phyloP scores from a whole-genome alignment of 768 basidiomycete genomes.

The Tulasnella sp. region DNA sequence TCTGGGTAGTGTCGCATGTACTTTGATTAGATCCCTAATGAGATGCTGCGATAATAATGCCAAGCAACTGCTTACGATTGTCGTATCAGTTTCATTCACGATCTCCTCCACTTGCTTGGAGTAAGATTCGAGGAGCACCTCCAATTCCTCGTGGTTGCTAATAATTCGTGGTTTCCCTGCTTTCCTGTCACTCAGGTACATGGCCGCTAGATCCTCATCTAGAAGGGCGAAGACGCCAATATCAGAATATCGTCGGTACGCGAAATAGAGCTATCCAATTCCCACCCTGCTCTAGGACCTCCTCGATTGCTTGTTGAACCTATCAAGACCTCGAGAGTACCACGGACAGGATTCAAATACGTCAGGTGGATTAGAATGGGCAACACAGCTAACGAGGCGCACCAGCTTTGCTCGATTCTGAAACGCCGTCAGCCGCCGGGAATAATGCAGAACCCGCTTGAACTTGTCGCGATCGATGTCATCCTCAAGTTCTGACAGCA shows the following conservation, averaged over 20 bases:
- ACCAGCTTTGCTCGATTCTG: slow-evolving; percentile 85
- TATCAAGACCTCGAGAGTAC: slow-evolving; percentile 25
- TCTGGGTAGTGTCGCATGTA: slow-evolving; percentile 33
- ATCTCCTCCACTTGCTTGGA: slow-evolving; percentile 96
- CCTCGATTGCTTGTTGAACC: slow-evolving; percentile 85
- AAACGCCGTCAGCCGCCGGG: slow-evolving; percentile 75
- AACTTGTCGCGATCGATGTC: slow-evolving; percentile 94
- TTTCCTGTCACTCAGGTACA: slow-evolving; percentile 88
- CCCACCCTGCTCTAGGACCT: slow-evolving; percentile 80
- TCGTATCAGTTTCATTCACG: slow-evolving; percentile 83
- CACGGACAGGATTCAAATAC: too few relatives aligned
- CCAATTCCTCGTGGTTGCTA: slow-evolving; percentile 86
- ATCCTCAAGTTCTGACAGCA: slow-evolving; percentile 87
- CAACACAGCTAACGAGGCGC: slow-evolving; percentile 18
- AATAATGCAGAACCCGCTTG: slow-evolving; percentile 84
- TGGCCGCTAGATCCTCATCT: slow-evolving; percentile 92
- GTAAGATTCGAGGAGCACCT: slow-evolving; percentile 88
- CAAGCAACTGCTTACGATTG: slow-evolving; percentile 42
- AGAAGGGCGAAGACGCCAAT: background rate
- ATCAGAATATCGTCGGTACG: background rate
- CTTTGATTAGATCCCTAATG: background rate
- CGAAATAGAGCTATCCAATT: background rate
- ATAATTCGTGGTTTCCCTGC: slow-evolving; percentile 46
- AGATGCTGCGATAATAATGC: background rate
- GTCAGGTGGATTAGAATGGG: background rate